Conservation (phyloP, 169 alveolate genomes). For the Eimeria tenella region DNA sequence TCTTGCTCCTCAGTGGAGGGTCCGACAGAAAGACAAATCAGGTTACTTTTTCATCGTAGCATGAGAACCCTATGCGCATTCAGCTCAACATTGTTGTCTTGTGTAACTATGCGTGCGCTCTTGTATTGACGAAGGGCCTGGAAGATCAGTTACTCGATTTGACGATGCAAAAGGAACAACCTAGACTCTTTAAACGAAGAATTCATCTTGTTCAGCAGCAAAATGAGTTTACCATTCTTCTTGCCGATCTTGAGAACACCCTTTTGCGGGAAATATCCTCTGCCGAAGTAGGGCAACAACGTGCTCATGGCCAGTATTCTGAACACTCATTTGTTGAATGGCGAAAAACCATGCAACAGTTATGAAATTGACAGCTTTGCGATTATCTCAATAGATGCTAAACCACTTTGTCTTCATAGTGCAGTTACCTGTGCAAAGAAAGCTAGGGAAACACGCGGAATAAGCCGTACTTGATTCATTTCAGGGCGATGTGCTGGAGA, state of each 20-base stretch:
- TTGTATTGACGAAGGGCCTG: conserved; percentile 87
- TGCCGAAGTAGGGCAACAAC: conserved; percentile 58
- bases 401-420: background rate
- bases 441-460: background rate
- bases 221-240: conserved; percentile 95
- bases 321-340: background rate
- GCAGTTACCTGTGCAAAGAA: background rate
- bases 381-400: no score
- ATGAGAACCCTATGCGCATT: background rate
- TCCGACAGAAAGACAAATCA: background rate
- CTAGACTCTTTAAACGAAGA: conserved; percentile 92
- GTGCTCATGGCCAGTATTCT: background rate
- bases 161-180: conserved; percentile 96
- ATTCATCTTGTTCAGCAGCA: conserved; percentile 95
- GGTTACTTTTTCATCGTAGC: background rate
- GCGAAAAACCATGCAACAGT: no score
- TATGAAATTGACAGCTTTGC: no score
- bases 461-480: background rate
- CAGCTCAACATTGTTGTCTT: background rate
- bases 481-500: conserved; percentile 94
- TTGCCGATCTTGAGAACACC: conserved; percentile 95
- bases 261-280: conserved; percentile 93
- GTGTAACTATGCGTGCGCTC: no score
- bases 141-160: conserved; percentile 96
- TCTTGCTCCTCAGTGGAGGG: background rate